phyloP scores from a whole-genome alignment of 169 alveolate genomes.

The Cryptosporidium bovis region DNA sequence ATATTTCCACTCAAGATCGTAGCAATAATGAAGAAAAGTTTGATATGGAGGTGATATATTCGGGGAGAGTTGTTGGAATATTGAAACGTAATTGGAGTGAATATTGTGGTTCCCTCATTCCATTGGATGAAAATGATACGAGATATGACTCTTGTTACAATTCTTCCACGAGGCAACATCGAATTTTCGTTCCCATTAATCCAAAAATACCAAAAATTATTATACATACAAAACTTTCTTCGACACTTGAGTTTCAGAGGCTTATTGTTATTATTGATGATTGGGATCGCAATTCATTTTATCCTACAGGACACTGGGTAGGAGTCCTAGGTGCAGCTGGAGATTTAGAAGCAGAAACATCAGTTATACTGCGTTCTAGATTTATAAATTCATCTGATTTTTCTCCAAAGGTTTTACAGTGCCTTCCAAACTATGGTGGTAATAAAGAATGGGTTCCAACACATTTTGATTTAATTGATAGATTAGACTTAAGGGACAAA shows the following conservation, averaged over 20 bases:
- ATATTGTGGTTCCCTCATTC: conserved; percentile 91
- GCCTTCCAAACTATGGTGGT: conserved; percentile 52
- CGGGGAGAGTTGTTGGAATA: conserved; percentile 93
- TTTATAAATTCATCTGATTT: conserved; percentile 53
- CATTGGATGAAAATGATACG: conserved; percentile 79
- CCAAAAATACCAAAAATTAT: conserved; percentile 88
- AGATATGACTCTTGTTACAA: conserved; percentile 55
- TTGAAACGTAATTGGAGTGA: conserved; percentile 89
- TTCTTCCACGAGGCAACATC: conserved; percentile 77
- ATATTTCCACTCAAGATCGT: conserved; percentile 73
- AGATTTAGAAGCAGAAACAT: conserved; percentile 88
- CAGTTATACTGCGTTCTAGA: conserved; percentile 68
- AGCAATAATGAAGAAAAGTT: conserved; percentile 75
- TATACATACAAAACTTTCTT: conserved; percentile 84
- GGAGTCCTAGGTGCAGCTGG: conserved; percentile 91
- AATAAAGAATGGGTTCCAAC: conserved; percentile 71
- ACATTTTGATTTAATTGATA: conserved; percentile 80
- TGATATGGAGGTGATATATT: conserved; percentile 72
- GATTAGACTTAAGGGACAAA: conserved; percentile 87
- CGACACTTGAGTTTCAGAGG: conserved; percentile 88
- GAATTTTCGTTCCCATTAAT: conserved; percentile 92
- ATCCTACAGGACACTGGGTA: conserved; percentile 94
- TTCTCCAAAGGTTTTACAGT: conserved; percentile 39
- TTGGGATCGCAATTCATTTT: conserved; percentile 87
- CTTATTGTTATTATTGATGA: conserved; percentile 89